Base-by-base conservation (phyloP, 2,329 filamentous ascomycete species). In the Aspergillus vadensis region DNA sequence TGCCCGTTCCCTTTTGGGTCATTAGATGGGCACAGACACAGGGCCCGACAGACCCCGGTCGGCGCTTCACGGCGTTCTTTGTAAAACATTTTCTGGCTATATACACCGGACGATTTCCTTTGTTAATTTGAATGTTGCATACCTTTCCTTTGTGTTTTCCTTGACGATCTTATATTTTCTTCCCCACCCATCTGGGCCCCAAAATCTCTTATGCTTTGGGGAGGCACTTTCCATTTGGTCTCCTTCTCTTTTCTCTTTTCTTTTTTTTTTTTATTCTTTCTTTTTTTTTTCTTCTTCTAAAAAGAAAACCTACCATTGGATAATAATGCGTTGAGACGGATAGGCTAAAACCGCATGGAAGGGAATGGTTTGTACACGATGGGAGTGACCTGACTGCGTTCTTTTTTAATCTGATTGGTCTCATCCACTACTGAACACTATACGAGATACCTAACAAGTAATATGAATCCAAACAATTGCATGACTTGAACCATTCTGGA, bases 1-100 rank as follows among this genome's bases (percentile, higher is more conserved):
- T 61, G 62, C 68, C 60, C 60, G 62, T 67, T 71, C 70, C 51
- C 65, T 66, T 69, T 60, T 69, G 59, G 65, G 66, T 73, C 64
- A 63, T 64, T 67, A 65, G 65, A 67, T 61, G 61, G 61, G 64
- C 52, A 63, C 60, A 64, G 59, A 64, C 60, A 52, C 59, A 62
- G 64, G 63, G 61, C 60, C 60, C 50, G 52, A 58, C 58, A 60
- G 64, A 62, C 61, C 66, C 58, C 56, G 59, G 64, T 63, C 64
- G 68, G 67, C 65, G 66, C 63, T 63, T 63, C 61, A 50, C 60
- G 67, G 67, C 63, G 66, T 69, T 65, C 30, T 62, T 60, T 66
- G 62, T 67, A 64, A 61, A 66, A 62, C 62, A 62, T 60, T 55
- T 58, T 21, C 52, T 55, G 52, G 52, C 41, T 44, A 55, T 55